Conservation (phyloP, 148 eudicot species). For the Fallopia convolvulus region DNA sequence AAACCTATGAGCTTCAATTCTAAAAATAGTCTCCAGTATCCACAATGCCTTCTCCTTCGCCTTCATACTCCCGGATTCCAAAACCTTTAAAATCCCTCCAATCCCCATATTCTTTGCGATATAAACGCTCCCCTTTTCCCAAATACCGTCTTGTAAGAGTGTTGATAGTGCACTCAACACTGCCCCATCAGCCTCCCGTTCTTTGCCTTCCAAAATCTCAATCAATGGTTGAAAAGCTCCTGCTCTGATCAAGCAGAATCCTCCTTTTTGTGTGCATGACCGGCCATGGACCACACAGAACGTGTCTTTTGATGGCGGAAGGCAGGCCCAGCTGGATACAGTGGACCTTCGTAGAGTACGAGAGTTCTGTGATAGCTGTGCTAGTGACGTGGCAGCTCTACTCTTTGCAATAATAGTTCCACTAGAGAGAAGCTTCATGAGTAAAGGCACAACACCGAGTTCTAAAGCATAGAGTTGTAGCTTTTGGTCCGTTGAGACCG, state of each 20-base stretch:
- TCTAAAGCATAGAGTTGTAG: constrained; percentile 55
- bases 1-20: constrained; percentile 38
- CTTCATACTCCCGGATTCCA: constrained; percentile 46
- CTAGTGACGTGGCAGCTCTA: constrained; percentile 60
- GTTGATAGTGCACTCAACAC: constrained; percentile 47
- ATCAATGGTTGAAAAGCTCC: constrained; percentile 48
- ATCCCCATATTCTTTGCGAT: constrained; percentile 37
- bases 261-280: constrained; percentile 43
- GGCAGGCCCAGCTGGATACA: constrained; percentile 49
- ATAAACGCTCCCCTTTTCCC: constrained; percentile 61
- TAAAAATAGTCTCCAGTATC: constrained; percentile 67
- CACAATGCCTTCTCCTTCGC: constrained; percentile 67
- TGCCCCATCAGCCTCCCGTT: constrained; percentile 71
- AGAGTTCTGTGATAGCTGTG: constrained; percentile 62
- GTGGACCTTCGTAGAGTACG: constrained; percentile 26
- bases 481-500: constrained; percentile 55
- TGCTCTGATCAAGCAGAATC: constrained; percentile 71
- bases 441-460: constrained; percentile 43
- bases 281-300: constrained; percentile 58
- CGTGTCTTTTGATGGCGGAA: constrained; percentile 31
- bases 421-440: constrained; percentile 47
- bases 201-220: constrained; percentile 37
- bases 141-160: constrained; percentile 48
- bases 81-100: constrained; percentile 36
- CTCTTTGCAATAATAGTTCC: constrained; percentile 44